Conservation (phyloP, 225 moss, liverwort and hornwort genomes). For the Polytrichum formosum region DNA sequence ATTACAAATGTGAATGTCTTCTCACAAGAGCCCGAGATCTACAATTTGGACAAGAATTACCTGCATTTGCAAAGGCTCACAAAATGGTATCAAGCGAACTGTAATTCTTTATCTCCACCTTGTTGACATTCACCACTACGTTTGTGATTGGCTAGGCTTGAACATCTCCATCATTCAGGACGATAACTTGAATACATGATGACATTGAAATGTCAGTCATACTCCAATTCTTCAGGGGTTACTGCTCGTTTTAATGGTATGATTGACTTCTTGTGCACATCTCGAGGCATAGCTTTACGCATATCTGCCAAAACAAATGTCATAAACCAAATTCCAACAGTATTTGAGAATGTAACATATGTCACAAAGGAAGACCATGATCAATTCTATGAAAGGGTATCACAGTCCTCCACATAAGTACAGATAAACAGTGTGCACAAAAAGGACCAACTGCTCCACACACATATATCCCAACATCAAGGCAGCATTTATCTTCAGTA, state of each 20-base stretch:
- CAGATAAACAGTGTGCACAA: too few relatives aligned
- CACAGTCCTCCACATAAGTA: too few relatives aligned
- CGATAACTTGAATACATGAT: not conserved
- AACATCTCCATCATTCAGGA: not conserved
- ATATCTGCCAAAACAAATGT: constrained; percentile 26
- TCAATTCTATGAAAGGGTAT: too few relatives aligned
- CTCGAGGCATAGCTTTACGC: constrained; percentile 77
- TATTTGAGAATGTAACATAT: not conserved
- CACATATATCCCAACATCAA: constrained; percentile 34
- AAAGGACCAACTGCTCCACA: constrained; percentile 35
- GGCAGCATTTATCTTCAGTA: not conserved
- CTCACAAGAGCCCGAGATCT: too few relatives aligned
- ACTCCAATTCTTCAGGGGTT: constrained; percentile 70
- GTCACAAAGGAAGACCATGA: too few relatives aligned
- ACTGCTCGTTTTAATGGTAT: constrained; percentile 48
- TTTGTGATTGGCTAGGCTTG: not conserved
- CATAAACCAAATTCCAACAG: not conserved
- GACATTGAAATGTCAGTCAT: constrained; percentile 27
- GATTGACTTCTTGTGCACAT: constrained; percentile 69
- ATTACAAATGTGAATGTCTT: too few relatives aligned
- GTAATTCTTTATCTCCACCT: too few relatives aligned
- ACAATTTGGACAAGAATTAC: too few relatives aligned
- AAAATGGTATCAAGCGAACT: too few relatives aligned
- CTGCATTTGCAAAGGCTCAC: too few relatives aligned
- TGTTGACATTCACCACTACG: too few relatives aligned